Evolutionary conservation across 2,329 filamentous ascomycete species (phyloP).

Genomic region (Tothia fuscella): DNA sequence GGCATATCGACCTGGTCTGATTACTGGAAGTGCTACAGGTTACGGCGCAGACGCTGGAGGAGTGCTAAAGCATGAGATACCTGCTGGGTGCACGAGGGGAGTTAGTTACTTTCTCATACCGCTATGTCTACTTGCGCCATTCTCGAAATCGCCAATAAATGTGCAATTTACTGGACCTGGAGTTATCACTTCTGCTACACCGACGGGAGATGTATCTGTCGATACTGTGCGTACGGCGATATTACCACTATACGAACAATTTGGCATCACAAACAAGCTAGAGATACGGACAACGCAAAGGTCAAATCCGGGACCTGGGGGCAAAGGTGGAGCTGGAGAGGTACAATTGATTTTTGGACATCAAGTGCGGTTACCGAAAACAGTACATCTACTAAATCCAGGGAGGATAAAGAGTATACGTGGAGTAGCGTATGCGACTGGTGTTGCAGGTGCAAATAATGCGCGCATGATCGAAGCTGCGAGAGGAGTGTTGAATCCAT

Average conservation of each 20-base stretch:
- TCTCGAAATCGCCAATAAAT: slow-evolving; percentile 83
- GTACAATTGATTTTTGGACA: slow-evolving; percentile 92
- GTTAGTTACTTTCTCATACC: slow-evolving; percentile 87
- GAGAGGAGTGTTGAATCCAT: slow-evolving; percentile 71
- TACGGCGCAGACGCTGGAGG: slow-evolving; percentile 58
- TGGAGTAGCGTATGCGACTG: slow-evolving; percentile 87
- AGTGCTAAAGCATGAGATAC: slow-evolving; percentile 66
- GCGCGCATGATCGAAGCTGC: slow-evolving; percentile 88
- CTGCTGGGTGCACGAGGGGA: slow-evolving; percentile 52
- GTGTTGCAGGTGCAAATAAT: slow-evolving; percentile 87
- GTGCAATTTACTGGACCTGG: slow-evolving; percentile 82
- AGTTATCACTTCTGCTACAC: slow-evolving; percentile 80
- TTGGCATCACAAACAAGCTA: slow-evolving; percentile 77
- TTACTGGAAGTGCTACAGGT: slow-evolving; percentile 72
- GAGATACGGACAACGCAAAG: slow-evolving; percentile 72
- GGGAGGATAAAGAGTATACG: slow-evolving; percentile 80
- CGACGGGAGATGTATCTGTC: slow-evolving; percentile 74
- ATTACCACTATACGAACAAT: slow-evolving; percentile 77
- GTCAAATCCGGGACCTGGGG: slow-evolving; percentile 64
- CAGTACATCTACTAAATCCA: slow-evolving; percentile 72
- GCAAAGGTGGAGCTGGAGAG: slow-evolving; percentile 72
- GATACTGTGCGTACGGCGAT: slow-evolving; percentile 91
- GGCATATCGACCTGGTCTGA: slow-evolving; percentile 81
- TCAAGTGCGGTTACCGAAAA: slow-evolving; percentile 88
- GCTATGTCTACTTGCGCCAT: slow-evolving; percentile 80